Base-by-base conservation (phyloP, 352 stramenopile genomes). In the Pythium aristosporum region DNA sequence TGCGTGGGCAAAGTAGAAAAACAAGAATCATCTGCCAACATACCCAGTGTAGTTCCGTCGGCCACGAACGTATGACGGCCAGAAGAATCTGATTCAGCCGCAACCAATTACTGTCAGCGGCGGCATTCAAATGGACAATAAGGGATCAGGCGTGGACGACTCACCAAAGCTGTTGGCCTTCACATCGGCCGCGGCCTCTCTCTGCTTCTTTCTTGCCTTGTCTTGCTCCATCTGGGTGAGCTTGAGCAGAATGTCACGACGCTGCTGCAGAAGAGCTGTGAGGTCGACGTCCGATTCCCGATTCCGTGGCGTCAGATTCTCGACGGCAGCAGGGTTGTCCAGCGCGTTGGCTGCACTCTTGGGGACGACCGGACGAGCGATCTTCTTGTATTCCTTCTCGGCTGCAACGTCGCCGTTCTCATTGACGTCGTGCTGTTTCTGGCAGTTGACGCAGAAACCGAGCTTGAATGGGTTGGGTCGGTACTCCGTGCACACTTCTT, bases 361-460 rank as follows among this genome's bases (percentile, higher is more conserved):
- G 25, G 82, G 76, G 16, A 88, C 79, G n/a, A 73, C 75, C 3
- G 85, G 85, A 8, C 85, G 71, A 11, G 81, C 75, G 41, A 94
- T 94, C 56, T 89, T 87, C 62, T 92, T 96, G 74, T 92, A 96
- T 48, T 90, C 80, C 57, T 93, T 93, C 63, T 75, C 78, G 11
- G 67, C 64, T 15, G 72, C 77, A 11, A 92, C 82, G 58, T 85
- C 77, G 18, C 87, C 87, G 49, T 80, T 77, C 10, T 80, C 79
- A 46, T 75, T 87, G 15, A 92, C 83, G 42, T 96, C 85, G 73
- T 96, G 87, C 63, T 96, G 87, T 67, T 94, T 94, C 74, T 93
- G 87, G 71, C 87, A 96, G 71, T 96, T 96, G 62, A 96, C 84
- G 67, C 87, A 96, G 63, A 94, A 96, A 7, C 87, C 87, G 21